A percentile compares a stretch with the other conserved stretches of the same genome.
Evolutionary conservation across 148 eudicot genomes (phyloP).

Genomic region (Nepenthes mirabilis): DNA sequence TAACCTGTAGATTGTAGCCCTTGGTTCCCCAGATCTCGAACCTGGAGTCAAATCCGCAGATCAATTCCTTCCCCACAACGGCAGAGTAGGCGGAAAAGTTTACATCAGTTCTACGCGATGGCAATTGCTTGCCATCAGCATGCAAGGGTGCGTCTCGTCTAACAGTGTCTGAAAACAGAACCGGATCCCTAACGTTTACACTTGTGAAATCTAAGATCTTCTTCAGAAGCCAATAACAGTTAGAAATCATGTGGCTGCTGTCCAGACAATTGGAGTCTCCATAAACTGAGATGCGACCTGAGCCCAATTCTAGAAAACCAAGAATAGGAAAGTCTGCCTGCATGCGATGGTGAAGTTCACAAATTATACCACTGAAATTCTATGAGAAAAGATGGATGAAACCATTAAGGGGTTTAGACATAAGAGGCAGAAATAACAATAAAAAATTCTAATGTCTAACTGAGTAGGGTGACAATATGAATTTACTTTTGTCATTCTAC

Average conservation of each 20-base stretch:
- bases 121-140: slow-evolving; percentile 52
- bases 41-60: slow-evolving; percentile 77
- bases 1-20: slow-evolving; percentile 66
- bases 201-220: slow-evolving; percentile 75
- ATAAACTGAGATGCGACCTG: slow-evolving; percentile 77
- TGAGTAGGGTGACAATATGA: not conserved
- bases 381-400: not conserved
- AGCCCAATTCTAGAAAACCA: slow-evolving; percentile 52
- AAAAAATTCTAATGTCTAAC: not conserved
- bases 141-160: slow-evolving; percentile 44
- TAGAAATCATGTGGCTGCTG: slow-evolving; percentile 98
- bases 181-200: slow-evolving; percentile 51
- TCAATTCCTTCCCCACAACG: slow-evolving; percentile 69
- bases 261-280: slow-evolving; percentile 97
- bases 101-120: slow-evolving; percentile 85
- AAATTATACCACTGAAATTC: not conserved
- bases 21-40: slow-evolving; percentile 81
- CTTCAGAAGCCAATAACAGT: slow-evolving; percentile 85
- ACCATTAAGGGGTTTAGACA: no score
- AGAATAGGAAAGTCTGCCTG: slow-evolving; percentile 76
- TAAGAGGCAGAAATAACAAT: no score
- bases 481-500: no score
- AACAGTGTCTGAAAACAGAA: slow-evolving; percentile 62
- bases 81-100: slow-evolving; percentile 81
- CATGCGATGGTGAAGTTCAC: slow-evolving; percentile 1